Evolutionary conservation across 805 yeast species (phyloP).

Genomic region (Allodekkera sacchari): DNA sequence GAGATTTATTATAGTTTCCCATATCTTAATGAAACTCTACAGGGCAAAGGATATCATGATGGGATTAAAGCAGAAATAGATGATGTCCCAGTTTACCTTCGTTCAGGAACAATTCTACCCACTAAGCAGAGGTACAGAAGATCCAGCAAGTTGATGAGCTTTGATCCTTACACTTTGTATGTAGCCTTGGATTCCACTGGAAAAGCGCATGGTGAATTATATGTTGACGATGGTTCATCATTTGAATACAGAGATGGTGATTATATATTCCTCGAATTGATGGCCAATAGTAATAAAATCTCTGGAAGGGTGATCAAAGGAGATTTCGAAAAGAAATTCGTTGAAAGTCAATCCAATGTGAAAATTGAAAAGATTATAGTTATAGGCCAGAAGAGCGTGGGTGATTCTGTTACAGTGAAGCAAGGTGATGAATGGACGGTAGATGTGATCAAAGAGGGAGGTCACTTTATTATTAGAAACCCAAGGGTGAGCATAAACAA

Average conservation of each 20-base stretch:
- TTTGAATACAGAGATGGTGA: slow-evolving; percentile 48
- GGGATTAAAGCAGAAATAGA: slow-evolving; percentile 37
- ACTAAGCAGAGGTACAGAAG: slow-evolving; percentile 72
- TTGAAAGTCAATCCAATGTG: slow-evolving; percentile 25
- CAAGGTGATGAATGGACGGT: slow-evolving; percentile 31
- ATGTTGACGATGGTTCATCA: slow-evolving; percentile 81
- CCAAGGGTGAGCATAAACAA: slow-evolving; percentile 39
- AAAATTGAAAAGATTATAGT: slow-evolving; percentile 49
- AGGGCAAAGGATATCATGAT: slow-evolving; percentile 31
- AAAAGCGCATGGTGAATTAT: slow-evolving; percentile 42
- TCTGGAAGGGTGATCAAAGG: slow-evolving; percentile 20
- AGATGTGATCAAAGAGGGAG: slow-evolving; percentile 12
- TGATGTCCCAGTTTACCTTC: slow-evolving; percentile 61
- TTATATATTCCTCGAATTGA: slow-evolving; percentile 35
- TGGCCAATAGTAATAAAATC: slow-evolving; percentile 26
- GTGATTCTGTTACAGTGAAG: slow-evolving; percentile 12
- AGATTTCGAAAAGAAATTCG: slow-evolving; percentile 9
- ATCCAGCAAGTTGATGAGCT: slow-evolving; percentile 62
- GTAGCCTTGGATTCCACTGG: slow-evolving; percentile 46
- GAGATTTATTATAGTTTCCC: slow-evolving; percentile 49
- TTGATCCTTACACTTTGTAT: slow-evolving; percentile 75
- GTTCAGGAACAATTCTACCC: slow-evolving; percentile 72
- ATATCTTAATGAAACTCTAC: slow-evolving; percentile 11
- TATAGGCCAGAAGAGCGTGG: slow-evolving; percentile 25
- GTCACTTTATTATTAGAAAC: slow-evolving; percentile 31